A percentile compares a stretch with the other conserved stretches of the same genome.
These are phyloP conservation scores for Strigomonas galati DNA, from an alignment of 208 protist genomes.

Conservation along the genomic window DNA sequence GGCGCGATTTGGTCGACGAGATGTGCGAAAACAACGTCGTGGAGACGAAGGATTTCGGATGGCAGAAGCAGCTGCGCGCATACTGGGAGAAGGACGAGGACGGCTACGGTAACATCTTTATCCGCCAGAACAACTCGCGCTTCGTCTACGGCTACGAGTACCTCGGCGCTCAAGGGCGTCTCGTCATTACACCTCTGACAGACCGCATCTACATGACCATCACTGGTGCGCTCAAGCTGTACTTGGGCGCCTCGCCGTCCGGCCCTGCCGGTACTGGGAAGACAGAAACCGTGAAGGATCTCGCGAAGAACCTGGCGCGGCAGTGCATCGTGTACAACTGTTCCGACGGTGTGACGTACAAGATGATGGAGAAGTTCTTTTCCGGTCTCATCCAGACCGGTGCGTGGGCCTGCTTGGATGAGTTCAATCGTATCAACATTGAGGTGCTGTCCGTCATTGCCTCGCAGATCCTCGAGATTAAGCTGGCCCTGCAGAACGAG, in stretches of 20 bases:
- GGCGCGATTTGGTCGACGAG: constrained; percentile 93
- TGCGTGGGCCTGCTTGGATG: constrained; percentile 98
- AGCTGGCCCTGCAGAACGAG: constrained; percentile 91
- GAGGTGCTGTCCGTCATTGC: constrained; percentile 98
- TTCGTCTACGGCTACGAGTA: constrained; percentile 99
- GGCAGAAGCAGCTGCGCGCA: constrained; percentile 96
- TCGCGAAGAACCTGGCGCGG: constrained; percentile 95
- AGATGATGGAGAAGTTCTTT: constrained; percentile 99
- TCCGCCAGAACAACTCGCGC: constrained; percentile 93
- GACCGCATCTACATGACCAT: constrained; percentile 98
- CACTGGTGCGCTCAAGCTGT: constrained; percentile 94
- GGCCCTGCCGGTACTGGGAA: constrained; percentile 97
- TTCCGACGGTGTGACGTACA: constrained; percentile 96
- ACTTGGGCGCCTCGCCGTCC: constrained; percentile 92
- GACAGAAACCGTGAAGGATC: constrained; percentile 96
- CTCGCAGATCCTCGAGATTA: constrained; percentile 96
- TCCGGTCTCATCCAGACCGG: constrained; percentile 95
- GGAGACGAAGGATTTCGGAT: constrained; percentile 92
- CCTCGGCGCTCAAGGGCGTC: constrained; percentile 92
- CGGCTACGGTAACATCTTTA: constrained; percentile 92
- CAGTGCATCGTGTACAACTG: constrained; percentile 99
- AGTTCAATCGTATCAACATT: constrained; percentile 99
- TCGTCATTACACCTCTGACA: constrained; percentile 98
- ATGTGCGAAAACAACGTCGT: constrained; percentile 91
- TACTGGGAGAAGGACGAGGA: constrained; percentile 95